Percentiles rank a stretch among this genome's conserved stretches.
Evolutionary conservation across 306 rosid species (phyloP).

Genomic region (Herpetospermum pedunculosum): DNA sequence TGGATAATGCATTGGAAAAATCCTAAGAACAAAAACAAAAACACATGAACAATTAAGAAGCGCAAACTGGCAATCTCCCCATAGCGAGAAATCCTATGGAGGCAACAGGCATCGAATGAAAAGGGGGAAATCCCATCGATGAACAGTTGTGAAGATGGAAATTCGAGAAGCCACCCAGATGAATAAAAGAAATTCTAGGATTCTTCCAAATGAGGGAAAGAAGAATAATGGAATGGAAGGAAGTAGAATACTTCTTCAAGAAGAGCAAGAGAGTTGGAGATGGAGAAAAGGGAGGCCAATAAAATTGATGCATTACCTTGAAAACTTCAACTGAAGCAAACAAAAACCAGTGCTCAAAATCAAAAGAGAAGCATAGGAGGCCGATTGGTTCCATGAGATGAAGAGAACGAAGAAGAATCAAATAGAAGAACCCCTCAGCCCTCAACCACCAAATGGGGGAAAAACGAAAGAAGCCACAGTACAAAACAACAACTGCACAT

Average conservation of each 20-base stretch:
- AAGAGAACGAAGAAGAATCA: background rate
- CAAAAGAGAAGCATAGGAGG: background rate
- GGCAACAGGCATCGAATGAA: background rate
- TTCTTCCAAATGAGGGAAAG: constrained; percentile 3
- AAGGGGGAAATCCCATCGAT: background rate
- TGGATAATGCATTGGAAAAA: background rate
- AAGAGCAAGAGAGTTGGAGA: background rate
- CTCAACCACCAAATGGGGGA: background rate
- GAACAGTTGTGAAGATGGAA: background rate
- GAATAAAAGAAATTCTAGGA: background rate
- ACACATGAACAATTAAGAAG: background rate
- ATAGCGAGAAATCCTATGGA: background rate
- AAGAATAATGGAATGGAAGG: background rate
- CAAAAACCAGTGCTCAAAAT: constrained; percentile 1
- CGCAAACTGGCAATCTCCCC: background rate
- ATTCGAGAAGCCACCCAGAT: background rate
- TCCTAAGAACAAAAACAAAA: background rate
- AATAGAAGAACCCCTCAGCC: background rate
- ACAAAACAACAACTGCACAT: background rate
- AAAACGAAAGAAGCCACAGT: background rate
- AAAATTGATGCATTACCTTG: background rate
- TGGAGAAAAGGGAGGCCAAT: background rate
- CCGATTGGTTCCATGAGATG: background rate
- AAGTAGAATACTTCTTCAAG: background rate
- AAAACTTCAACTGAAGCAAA: constrained; percentile 1